A percentile compares a stretch with the other conserved stretches of the same genome.
These are phyloP conservation scores for Bassia scoparia DNA, from an alignment of 148 eudicot species.

Conservation along the genomic window DNA sequence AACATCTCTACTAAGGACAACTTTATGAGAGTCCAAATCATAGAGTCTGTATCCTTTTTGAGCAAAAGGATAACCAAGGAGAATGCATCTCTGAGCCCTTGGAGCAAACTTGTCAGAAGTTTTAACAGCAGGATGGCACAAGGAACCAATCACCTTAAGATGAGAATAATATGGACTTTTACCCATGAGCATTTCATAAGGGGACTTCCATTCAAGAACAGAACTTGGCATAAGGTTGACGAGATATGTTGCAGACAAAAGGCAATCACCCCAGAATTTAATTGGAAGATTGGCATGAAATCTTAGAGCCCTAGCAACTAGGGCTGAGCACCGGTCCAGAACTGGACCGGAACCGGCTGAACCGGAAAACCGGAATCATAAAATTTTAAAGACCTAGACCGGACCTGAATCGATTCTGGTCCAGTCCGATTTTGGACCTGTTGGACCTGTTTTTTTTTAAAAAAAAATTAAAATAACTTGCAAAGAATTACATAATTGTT, in stretches of 20 bases:
- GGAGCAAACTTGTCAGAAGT: neutral
- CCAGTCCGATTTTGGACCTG: too few relatives aligned
- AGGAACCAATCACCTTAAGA: neutral
- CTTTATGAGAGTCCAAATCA: neutral
- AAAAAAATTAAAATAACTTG: too few relatives aligned
- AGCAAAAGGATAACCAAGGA: neutral
- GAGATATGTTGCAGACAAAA: neutral
- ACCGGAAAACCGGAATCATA: too few relatives aligned
- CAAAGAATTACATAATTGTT: too few relatives aligned
- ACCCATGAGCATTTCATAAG: neutral
- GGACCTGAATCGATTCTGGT: too few relatives aligned
- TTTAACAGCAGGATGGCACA: neutral
- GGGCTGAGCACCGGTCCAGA: too few relatives aligned
- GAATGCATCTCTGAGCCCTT: neutral
- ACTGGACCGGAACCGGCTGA: too few relatives aligned
- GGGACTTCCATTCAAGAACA: neutral
- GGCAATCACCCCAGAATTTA: neutral
- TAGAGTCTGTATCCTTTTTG: neutral
- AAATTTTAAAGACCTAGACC: too few relatives aligned
- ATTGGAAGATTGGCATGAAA: neutral
- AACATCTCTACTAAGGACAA: slow-evolving; percentile 7
- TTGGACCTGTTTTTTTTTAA: too few relatives aligned
- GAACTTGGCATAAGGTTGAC: neutral
- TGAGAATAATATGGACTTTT: neutral
- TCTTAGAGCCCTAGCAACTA: neutral